phyloP scores from a whole-genome alignment of 148 eudicot genomes.

The Camellia granthamiana region DNA sequence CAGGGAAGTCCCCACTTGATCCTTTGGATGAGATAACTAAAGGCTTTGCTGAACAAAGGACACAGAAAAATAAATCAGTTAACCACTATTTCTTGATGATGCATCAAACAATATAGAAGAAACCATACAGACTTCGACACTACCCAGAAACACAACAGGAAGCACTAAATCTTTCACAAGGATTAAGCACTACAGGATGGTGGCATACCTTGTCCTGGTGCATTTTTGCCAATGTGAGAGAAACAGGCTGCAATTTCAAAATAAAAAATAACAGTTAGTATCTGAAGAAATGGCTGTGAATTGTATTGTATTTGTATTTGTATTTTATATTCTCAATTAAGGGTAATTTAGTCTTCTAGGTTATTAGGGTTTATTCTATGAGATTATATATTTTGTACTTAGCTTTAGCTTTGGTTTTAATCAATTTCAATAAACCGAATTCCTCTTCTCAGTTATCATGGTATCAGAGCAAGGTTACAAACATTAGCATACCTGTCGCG shows the following conservation, averaged over 20 bases:
- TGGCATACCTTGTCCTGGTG: conserved; percentile 44
- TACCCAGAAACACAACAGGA: not conserved
- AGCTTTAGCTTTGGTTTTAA: too few relatives aligned
- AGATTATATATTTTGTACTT: too few relatives aligned
- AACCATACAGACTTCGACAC: not conserved
- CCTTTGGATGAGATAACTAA: conserved; percentile 71
- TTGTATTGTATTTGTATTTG: too few relatives aligned
- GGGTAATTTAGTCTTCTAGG: too few relatives aligned
- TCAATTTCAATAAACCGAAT: too few relatives aligned
- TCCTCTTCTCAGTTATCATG: too few relatives aligned
- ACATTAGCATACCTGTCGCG: too few relatives aligned
- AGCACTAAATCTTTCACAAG: conserved; percentile 10
- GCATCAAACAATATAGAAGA: not conserved
- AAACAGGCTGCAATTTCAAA: conserved; percentile 61
- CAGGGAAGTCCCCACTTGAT: conserved; percentile 90
- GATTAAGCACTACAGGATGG: not conserved
- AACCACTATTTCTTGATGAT: not conserved
- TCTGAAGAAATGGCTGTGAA: not conserved
- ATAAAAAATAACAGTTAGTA: conserved; percentile 21
- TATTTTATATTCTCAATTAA: too few relatives aligned
- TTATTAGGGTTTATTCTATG: too few relatives aligned
- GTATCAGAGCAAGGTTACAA: too few relatives aligned
- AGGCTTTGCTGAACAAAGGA: conserved; percentile 47
- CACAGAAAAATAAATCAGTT: conserved; percentile 3
- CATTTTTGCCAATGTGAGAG: conserved; percentile 58